phyloP scores from a whole-genome alignment of 176 grass and related monocot genomes.

The Areca catechu region DNA sequence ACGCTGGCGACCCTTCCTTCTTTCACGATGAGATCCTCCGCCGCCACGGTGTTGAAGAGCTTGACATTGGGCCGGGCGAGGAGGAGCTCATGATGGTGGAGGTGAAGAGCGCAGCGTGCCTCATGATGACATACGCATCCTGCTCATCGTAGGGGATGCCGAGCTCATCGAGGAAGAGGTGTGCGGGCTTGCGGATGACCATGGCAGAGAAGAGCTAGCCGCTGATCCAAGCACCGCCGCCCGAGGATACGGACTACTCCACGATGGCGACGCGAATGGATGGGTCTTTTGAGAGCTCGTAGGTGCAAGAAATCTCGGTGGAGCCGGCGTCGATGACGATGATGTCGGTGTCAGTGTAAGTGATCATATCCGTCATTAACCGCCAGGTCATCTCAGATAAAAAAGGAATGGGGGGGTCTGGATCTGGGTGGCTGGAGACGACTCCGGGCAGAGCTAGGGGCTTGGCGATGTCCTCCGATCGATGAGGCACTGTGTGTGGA shows the following conservation, averaged over 20 bases:
- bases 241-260: slow-evolving; percentile 87
- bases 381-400: slow-evolving; percentile 94
- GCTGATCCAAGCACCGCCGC: slow-evolving; percentile 88
- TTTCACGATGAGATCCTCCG: no score
- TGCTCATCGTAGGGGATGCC: slow-evolving; percentile 66
- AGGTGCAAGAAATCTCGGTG: slow-evolving; percentile 76
- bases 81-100: slow-evolving; percentile 80
- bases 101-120: slow-evolving; percentile 89
- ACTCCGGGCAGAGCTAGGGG: no score
- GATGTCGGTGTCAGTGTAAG: slow-evolving; percentile 87
- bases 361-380: slow-evolving; percentile 98
- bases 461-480: no score
- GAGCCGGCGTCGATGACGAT: slow-evolving; percentile 81
- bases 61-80: slow-evolving; percentile 87
- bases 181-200: slow-evolving; percentile 88
- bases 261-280: no score
- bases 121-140: slow-evolving; percentile 73
- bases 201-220: slow-evolving; percentile 96
- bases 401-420: no score
- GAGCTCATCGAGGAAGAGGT: slow-evolving; percentile 85
- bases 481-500: no score
- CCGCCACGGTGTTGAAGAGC: slow-evolving; percentile 91
- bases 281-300: slow-evolving; percentile 94
- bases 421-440: no score
- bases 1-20: no score